Evolutionary conservation across 176 grass and related monocot species (phyloP), one percentile per base, ranked within the genome.

Genomic region (Carex parvula): DNA sequence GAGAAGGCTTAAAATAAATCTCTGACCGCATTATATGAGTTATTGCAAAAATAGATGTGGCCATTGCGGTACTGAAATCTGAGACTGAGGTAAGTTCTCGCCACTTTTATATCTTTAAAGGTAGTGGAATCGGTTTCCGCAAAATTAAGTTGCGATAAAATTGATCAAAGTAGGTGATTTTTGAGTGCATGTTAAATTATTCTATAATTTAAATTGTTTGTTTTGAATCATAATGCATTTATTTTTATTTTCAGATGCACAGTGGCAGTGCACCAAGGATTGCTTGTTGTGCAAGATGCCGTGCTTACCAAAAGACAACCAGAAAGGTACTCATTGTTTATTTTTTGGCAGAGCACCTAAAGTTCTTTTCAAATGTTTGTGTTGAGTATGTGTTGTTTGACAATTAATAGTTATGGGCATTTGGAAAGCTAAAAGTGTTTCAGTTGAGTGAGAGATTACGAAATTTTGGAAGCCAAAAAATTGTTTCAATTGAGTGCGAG

Each of bases 281-380:
- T 10, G 1, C 8, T n/a, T 48, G 87, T 80, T 61, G 88, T 79
- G 75, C 87, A 55, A 92, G 90, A 83, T 97, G 94, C 76, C 85
- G 84, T 69, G 76, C 88, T 79, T 92, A 89, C 85, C 85, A 87
- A 62, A 85, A 90, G 71, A 75, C 62, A 30, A 81, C 88, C 83
- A 81, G 14, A 50, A 94, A 94, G 92, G 94, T 97, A 87, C 58
- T 79, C 35, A 88, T 79, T 81, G 59, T 5, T 18, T 1, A 10
- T 2, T 48, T 48, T 48, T 48, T 10, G 9, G 46, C 37, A 39
- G 37, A 39, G 4, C 37, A 39, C 5, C 37, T 39, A 39, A 39
- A 39, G 37, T 39, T 39, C 37, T 39, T 39, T 39, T 6, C 37
- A 39, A 39, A 6, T 39, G 5, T 39, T 39, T 39, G 4, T 39